phyloP scores from a whole-genome alignment of 371 early-diverging fungal species.

The Mycotypha africana region DNA sequence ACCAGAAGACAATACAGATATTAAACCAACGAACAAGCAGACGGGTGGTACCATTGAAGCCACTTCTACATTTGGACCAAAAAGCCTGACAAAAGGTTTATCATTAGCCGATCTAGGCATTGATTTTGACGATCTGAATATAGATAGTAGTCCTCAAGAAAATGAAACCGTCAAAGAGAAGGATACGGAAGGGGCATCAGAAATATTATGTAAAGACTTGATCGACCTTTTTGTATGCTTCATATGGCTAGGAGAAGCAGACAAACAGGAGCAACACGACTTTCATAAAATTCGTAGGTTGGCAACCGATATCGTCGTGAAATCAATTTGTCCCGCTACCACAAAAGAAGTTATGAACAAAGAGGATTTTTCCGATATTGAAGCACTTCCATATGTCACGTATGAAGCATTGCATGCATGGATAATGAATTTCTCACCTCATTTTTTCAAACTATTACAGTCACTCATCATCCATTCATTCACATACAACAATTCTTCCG shows the following conservation, averaged over 20 bases:
- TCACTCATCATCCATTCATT: constrained; percentile 48
- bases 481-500: constrained; percentile 12
- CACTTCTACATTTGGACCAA: too few species aligned
- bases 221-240: constrained; percentile 22
- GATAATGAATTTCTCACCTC: constrained; percentile 41
- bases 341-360: background rate
- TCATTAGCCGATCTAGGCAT: constrained; percentile 37
- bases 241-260: constrained; percentile 35
- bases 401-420: constrained; percentile 26
- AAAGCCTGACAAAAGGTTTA: constrained; percentile 19
- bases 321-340: background rate
- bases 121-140: constrained; percentile 30
- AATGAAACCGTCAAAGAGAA: too few species aligned
- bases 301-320: constrained; percentile 2
- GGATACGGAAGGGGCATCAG: constrained; percentile 1
- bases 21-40: background rate
- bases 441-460: constrained; percentile 40
- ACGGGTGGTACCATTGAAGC: too few species aligned
- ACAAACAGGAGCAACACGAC: constrained; percentile 4
- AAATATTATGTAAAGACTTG: constrained; percentile 27
- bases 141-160: too few species aligned
- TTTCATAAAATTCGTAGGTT: background rate
- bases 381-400: constrained; percentile 17
- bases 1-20: background rate
- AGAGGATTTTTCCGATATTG: too few species aligned